These are phyloP conservation scores for Cryphonectria japonica DNA, from an alignment of 2,329 filamentous ascomycete species.

Conservation along the genomic window DNA sequence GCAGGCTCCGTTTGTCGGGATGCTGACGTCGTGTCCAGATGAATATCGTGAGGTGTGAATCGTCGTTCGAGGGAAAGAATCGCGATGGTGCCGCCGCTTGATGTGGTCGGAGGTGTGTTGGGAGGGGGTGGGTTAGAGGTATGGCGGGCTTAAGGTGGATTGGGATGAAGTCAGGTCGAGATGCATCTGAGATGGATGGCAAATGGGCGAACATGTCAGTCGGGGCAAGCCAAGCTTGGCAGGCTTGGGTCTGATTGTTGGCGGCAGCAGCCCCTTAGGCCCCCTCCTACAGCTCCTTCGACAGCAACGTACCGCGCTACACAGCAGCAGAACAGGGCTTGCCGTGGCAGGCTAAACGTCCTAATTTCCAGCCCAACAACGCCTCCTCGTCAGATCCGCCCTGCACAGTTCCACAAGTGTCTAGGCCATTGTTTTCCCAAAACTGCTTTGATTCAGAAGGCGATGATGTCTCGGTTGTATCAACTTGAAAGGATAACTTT, in stretches of 20 bases:
- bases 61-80: constrained; percentile 8
- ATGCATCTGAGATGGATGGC: constrained; percentile 18
- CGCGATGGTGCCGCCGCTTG: constrained; percentile 21
- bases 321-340: constrained; percentile 11
- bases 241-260: constrained; percentile 11
- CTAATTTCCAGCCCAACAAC: constrained; percentile 9
- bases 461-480: background rate
- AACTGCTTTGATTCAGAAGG: background rate
- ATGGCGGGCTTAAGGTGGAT: constrained; percentile 26
- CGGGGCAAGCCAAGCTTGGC: background rate
- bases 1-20: constrained; percentile 12
- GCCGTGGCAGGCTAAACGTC: constrained; percentile 22
- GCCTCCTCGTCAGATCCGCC: constrained; percentile 13
- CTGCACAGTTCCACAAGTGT: background rate
- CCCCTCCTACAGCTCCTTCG: constrained; percentile 16
- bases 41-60: constrained; percentile 9
- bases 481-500: no score
- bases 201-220: background rate
- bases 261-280: constrained; percentile 18
- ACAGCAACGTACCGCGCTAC: background rate
- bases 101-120: constrained; percentile 21
- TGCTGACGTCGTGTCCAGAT: constrained; percentile 11
- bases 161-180: constrained; percentile 29
- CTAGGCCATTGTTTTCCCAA: background rate
- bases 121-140: constrained; percentile 19